Percentiles rank a stretch among this genome's conserved stretches.
Evolutionary conservation across 768 basidiomycete species (phyloP).

Genomic region (Coprinopsis sp.): DNA sequence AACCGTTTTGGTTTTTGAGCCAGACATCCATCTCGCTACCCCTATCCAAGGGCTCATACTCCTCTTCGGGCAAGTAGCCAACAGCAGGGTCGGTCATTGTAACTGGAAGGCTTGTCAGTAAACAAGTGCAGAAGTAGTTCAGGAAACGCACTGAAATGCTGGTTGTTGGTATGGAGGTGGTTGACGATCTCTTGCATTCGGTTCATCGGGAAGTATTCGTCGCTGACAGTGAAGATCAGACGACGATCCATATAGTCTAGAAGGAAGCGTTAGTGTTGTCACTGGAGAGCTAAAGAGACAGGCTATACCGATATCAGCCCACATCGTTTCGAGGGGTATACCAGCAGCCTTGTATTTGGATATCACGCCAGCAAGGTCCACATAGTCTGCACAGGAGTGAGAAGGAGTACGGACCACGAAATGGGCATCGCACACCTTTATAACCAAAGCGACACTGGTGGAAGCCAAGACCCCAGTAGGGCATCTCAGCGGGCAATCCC

Average conservation of each 20-base stretch:
- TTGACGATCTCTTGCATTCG: conserved; percentile 63
- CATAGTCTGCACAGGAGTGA: conserved; percentile 39
- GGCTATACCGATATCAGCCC: conserved; percentile 66
- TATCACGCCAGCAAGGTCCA: conserved; percentile 60
- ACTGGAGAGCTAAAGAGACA: background rate
- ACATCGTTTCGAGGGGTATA: conserved; percentile 75
- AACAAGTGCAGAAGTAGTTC: background rate
- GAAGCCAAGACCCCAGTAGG: conserved; percentile 70
- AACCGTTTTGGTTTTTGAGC: conserved; percentile 60
- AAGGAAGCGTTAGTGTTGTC: background rate
- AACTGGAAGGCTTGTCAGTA: conserved; percentile 31
- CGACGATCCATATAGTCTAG: conserved; percentile 66
- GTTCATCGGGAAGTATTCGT: conserved; percentile 58
- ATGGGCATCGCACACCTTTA: conserved; percentile 33
- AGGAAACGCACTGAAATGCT: conserved; percentile 45
- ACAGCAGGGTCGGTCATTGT: conserved; percentile 75
- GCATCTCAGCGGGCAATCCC: conserved; percentile 65
- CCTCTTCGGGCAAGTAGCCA: conserved; percentile 41
- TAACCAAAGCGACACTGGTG: conserved; percentile 76
- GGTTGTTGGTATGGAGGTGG: conserved; percentile 55
- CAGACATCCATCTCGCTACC: conserved; percentile 52
- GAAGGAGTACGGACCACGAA: background rate
- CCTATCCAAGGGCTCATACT: conserved; percentile 50
- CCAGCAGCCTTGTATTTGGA: conserved; percentile 52
- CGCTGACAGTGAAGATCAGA: conserved; percentile 66